Percentiles rank a stretch among this genome's conserved stretches.
phyloP scores from a whole-genome alignment of 2,329 filamentous ascomycete species.

The Penicillium sp. region DNA sequence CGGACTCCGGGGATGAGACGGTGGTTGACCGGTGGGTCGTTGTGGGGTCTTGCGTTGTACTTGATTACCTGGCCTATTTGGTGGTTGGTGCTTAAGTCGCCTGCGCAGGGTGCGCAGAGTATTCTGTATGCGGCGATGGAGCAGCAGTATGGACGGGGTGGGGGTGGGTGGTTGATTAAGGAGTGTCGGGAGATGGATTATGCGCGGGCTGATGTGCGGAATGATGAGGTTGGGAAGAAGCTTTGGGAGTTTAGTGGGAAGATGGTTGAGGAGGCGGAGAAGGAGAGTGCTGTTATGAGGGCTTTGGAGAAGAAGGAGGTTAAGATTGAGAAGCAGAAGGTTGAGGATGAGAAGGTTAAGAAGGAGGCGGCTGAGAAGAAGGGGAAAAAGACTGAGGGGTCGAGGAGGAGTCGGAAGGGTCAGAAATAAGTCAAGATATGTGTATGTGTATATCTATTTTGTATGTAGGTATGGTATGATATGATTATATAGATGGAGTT shows the following conservation, averaged over 20 bases:
- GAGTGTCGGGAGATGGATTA: conserved; percentile 79
- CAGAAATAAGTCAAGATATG: conserved; percentile 23
- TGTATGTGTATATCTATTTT: background rate
- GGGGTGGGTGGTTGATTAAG: conserved; percentile 75
- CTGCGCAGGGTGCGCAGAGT: conserved; percentile 79
- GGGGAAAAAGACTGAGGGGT: conserved; percentile 38
- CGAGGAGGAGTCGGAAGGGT: conserved; percentile 41
- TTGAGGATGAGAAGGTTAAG: conserved; percentile 75
- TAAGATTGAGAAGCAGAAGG: conserved; percentile 39
- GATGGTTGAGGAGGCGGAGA: conserved; percentile 79
- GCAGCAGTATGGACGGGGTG: conserved; percentile 61
- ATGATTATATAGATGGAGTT: conserved; percentile 6
- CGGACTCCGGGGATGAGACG: conserved; percentile 84
- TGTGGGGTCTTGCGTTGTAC: conserved; percentile 78
- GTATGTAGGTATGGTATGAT: background rate
- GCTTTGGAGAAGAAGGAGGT: conserved; percentile 57
- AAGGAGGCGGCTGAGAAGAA: conserved; percentile 26
- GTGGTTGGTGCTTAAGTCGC: conserved; percentile 86
- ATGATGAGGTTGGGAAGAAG: conserved; percentile 77
- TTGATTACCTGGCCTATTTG: conserved; percentile 74
- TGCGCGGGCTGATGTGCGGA: conserved; percentile 69
- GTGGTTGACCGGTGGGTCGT: conserved; percentile 80
- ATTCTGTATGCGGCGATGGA: conserved; percentile 87
- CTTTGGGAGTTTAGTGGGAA: conserved; percentile 88
- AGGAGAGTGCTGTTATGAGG: conserved; percentile 66